A percentile compares a stretch with the other conserved stretches of the same genome.
These are phyloP conservation scores for Strobilomyces dryophilus DNA, from an alignment of 768 basidiomycete species.

Conservation along the genomic window DNA sequence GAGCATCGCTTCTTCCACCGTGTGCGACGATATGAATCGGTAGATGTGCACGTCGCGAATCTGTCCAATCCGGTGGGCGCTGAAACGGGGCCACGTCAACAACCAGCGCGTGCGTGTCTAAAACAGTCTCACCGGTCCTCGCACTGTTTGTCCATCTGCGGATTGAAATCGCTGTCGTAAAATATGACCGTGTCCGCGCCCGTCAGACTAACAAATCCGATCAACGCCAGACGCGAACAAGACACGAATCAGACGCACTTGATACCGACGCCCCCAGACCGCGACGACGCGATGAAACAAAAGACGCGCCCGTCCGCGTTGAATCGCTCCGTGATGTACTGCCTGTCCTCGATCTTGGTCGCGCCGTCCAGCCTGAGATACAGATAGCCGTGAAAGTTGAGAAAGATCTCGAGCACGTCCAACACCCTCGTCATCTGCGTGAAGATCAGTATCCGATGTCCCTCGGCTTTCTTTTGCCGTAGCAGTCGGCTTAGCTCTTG, in stretches of 20 bases:
- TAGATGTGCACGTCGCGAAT: conserved; percentile 96
- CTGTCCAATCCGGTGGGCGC: conserved; percentile 98
- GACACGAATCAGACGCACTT: conserved; percentile 54
- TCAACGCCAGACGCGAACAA: conserved; percentile 16
- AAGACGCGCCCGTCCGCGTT: conserved; percentile 74
- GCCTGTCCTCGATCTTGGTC: conserved; percentile 92
- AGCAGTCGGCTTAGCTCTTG: conserved; percentile 79
- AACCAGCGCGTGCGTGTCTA: not conserved
- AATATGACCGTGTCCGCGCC: conserved; percentile 96
- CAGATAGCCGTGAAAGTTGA: conserved; percentile 89
- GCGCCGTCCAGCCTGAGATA: conserved; percentile 94
- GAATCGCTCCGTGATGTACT: conserved; percentile 85
- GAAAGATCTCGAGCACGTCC: conserved; percentile 90
- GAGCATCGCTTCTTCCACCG: conserved; percentile 95
- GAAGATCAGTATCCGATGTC: conserved; percentile 90
- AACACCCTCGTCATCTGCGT: conserved; percentile 96
- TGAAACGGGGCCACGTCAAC: conserved; percentile 24
- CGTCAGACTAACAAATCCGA: conserved; percentile 48
- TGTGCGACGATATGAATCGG: conserved; percentile 84
- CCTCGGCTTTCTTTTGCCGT: conserved; percentile 78
- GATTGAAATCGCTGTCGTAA: conserved; percentile 96
- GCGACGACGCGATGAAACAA: conserved; percentile 85
- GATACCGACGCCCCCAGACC: conserved; percentile 87
- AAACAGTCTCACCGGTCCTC: conserved; percentile 69
- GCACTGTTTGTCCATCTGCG: conserved; percentile 97